These are phyloP conservation scores for Arachis stenosperma DNA, from an alignment of 306 rosid genomes.

Conservation along the genomic window DNA sequence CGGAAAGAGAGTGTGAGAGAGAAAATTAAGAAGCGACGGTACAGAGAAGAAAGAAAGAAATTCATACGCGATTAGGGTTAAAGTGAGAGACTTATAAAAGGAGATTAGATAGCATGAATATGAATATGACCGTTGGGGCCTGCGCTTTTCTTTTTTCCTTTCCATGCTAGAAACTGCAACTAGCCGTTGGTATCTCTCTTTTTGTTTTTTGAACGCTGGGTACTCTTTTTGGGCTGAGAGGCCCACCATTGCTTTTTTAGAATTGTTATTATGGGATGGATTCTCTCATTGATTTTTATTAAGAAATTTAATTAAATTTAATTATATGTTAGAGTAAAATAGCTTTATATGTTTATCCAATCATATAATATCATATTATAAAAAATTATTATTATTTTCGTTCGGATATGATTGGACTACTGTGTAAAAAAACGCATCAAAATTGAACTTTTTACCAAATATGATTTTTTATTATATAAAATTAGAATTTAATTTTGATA, in stretches of 20 bases:
- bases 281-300: too few relatives aligned
- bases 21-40: not conserved
- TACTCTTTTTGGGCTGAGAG: conserved; percentile 19
- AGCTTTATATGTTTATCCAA: too few relatives aligned
- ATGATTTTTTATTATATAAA: too few relatives aligned
- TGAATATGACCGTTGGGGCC: conserved; percentile 88
- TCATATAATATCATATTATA: too few relatives aligned
- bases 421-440: too few relatives aligned
- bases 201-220: conserved; percentile 6
- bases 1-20: not conserved
- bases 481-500: too few relatives aligned
- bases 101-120: not conserved
- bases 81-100: conserved; percentile 44
- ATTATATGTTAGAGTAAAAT: too few relatives aligned
- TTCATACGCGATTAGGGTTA: not conserved
- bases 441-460: too few relatives aligned
- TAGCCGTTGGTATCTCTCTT: conserved; percentile 66
- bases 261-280: too few relatives aligned
- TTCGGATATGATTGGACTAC: too few relatives aligned
- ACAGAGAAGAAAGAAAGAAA: not conserved
- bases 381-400: too few relatives aligned
- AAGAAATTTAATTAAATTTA: too few relatives aligned
- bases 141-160: conserved; percentile 18
- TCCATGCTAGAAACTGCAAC: conserved; percentile 36
- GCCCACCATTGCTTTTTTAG: not conserved